These are phyloP conservation scores for Nigrospora sphaerica DNA, from an alignment of 2,329 filamentous ascomycete species.

Conservation along the genomic window DNA sequence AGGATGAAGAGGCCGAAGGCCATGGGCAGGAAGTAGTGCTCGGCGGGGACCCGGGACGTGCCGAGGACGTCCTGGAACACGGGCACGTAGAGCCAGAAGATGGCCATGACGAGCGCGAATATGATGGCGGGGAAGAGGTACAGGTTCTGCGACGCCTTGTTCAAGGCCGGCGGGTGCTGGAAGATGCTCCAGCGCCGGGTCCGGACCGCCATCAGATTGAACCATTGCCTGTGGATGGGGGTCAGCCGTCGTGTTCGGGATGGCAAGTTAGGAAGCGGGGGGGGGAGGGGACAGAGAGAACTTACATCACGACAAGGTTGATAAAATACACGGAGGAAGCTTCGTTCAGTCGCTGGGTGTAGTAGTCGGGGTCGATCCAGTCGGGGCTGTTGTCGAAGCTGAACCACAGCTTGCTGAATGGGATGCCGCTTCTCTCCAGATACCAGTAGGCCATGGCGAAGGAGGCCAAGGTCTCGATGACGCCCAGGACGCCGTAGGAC, in stretches of 20 bases:
- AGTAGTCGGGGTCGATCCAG: constrained; percentile 32
- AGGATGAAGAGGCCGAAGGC: constrained; percentile 59
- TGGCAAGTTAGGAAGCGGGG: not conserved
- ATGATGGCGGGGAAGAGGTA: constrained; percentile 64
- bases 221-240: constrained; percentile 51
- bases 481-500: constrained; percentile 63
- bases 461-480: constrained; percentile 52
- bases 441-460: constrained; percentile 65
- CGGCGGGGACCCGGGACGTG: constrained; percentile 58
- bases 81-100: constrained; percentile 65
- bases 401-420: constrained; percentile 62
- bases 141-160: constrained; percentile 57
- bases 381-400: constrained; percentile 49
- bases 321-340: constrained; percentile 74
- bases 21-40: constrained; percentile 72
- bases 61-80: constrained; percentile 52
- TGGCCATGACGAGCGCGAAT: constrained; percentile 61
- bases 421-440: constrained; percentile 49
- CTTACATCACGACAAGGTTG: constrained; percentile 70
- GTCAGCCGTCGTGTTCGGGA: not conserved
- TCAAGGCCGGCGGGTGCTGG: constrained; percentile 63
- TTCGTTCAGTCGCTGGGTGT: constrained; percentile 48
- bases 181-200: constrained; percentile 62
- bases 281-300: not conserved
- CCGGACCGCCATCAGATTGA: constrained; percentile 64